These are phyloP conservation scores for Petrea volubilis DNA, from an alignment of 257 asterid genomes.

Conservation along the genomic window DNA sequence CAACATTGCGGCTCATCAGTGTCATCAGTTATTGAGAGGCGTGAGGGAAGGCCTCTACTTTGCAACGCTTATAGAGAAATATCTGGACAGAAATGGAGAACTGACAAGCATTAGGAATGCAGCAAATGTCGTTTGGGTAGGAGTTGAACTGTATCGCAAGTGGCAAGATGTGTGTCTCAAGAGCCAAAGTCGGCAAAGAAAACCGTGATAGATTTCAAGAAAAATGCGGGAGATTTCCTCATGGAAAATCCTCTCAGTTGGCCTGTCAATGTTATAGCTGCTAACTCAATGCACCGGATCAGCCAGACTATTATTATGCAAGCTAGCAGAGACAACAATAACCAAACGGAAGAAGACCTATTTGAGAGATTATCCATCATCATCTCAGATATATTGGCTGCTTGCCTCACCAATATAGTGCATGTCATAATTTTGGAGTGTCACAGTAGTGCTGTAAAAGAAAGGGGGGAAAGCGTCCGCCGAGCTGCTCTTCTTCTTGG, in stretches of 20 bases:
- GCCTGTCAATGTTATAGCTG: conserved; percentile 20
- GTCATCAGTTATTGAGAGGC: neutral
- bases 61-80: conserved; percentile 15
- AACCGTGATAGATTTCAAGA: conserved; percentile 5
- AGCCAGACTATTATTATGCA: conserved; percentile 26
- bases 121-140: conserved; percentile 9
- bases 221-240: neutral
- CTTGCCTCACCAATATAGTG: too few relatives aligned
- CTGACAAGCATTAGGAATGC: conserved; percentile 19
- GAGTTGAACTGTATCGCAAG: too few relatives aligned
- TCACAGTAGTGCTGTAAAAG: too few relatives aligned
- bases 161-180: conserved; percentile 21
- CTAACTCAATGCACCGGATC: conserved; percentile 42
- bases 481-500: too few relatives aligned
- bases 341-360: too few relatives aligned
- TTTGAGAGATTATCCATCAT: too few relatives aligned
- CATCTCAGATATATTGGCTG: too few relatives aligned
- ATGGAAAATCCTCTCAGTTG: conserved; percentile 27
- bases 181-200: neutral
- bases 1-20: neutral
- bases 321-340: too few relatives aligned
- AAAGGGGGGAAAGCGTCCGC: too few relatives aligned
- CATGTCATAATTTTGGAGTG: too few relatives aligned
- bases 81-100: neutral
- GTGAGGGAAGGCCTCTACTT: conserved; percentile 17